Evolutionary conservation across 208 protist genomes (phyloP), one percentile per base, ranked within the genome.

Genomic region (Endotrypanum monterogeii): DNA sequence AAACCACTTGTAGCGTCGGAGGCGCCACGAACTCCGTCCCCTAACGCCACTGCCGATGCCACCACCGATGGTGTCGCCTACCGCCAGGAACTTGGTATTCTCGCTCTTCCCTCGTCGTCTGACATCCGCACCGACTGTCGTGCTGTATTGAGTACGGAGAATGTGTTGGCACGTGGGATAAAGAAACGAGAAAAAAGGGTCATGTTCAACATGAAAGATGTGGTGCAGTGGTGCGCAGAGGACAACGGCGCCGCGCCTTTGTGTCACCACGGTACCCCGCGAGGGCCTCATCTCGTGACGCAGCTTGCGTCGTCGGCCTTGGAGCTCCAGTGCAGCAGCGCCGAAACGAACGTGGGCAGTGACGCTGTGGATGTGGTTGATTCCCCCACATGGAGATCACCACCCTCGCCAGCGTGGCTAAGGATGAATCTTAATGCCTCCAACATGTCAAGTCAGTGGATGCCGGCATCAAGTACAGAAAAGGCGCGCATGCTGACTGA

Each of bases 201-300:
- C 52, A 41, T 57, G 67, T 72, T 72, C 35, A 69, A 55, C 41
- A 68, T 55, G 11, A 35, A 56, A n/a, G 65, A 18, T 25, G 37
- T 56, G 25, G 65, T 44, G 16, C 65, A 14, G 41, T 30, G 12
- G 14, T 6, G 39, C 28, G n/a, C 65, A 23, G 25, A 32, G n/a
- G 41, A 18, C 16, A 28, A 48, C 20, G 65, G 16, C 28, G 18
- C 28, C 6, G 28, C 46, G n/a, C 37, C 28, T 3, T 0, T 56
- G 18, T 48, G 3, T 30, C 25, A 69, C 37, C 28, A 39, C 46
- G 25, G 12, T 37, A 69, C n/a, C 12, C 65, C 65, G 48, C 25
- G 56, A 11, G 18, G 25, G 28, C 16, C 44, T 5, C 6, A 28
- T 30, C 14, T 6, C 3, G 16, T 55, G 12, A 5, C 39, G 11